Conservation (phyloP, 495 filamentous ascomycete species). For the Mycothermus thermophilus region DNA sequence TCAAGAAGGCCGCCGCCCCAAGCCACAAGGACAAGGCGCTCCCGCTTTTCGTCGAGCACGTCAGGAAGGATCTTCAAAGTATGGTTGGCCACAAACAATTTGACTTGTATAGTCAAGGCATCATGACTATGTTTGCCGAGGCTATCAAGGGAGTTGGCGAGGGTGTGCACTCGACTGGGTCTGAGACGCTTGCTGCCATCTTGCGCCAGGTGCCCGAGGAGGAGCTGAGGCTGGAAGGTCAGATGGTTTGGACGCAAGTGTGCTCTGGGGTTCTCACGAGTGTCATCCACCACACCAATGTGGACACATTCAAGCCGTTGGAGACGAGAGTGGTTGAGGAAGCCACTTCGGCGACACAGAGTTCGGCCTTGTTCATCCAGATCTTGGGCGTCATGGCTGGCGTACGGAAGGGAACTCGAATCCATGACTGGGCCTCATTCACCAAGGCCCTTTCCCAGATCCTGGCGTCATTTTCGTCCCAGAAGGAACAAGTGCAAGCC, state of each 20-base stretch:
- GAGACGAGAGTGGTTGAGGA: constrained; percentile 41
- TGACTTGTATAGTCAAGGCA: constrained; percentile 60
- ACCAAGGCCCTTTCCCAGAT: constrained; percentile 43
- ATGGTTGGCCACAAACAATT: constrained; percentile 35
- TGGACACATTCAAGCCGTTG: constrained; percentile 51
- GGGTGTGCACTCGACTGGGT: constrained; percentile 66
- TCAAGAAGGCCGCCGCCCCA: constrained; percentile 69
- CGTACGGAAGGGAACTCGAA: constrained; percentile 63
- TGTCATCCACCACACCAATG: constrained; percentile 65
- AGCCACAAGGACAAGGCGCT: constrained; percentile 64
- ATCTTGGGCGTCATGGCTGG: constrained; percentile 54
- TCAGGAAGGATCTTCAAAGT: constrained; percentile 50
- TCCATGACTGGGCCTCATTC: constrained; percentile 56
- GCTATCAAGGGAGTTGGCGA: constrained; percentile 71
- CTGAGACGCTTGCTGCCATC: constrained; percentile 53
- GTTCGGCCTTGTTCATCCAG: constrained; percentile 40
- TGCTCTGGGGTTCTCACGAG: constrained; percentile 61
- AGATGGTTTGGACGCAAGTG: constrained; percentile 44
- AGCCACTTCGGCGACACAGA: constrained; percentile 22
- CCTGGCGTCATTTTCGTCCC: constrained; percentile 31
- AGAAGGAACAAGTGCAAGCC: constrained; percentile 21
- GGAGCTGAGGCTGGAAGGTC: constrained; percentile 30
- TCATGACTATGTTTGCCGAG: constrained; percentile 84
- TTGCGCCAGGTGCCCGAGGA: constrained; percentile 37
- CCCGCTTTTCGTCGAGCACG: constrained; percentile 50